A percentile compares a stretch with the other conserved stretches of the same genome.
These are phyloP conservation scores for Astragalus membranaceus DNA, from an alignment of 306 rosid species.

Conservation along the genomic window DNA sequence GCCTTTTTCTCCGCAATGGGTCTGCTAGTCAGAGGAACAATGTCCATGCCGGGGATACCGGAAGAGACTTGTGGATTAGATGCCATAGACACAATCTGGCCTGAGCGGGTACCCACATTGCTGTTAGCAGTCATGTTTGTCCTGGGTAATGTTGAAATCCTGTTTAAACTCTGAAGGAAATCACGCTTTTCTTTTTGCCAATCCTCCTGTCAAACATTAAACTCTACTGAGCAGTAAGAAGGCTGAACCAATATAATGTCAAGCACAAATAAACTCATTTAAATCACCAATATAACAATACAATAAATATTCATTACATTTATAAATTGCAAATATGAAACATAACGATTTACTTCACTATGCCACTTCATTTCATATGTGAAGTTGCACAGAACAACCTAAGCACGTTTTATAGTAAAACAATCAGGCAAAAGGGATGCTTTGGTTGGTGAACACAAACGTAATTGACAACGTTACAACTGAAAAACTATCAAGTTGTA, in stretches of 20 bases:
- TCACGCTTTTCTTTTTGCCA: conserved; percentile 98
- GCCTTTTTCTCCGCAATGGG: conserved; percentile 78
- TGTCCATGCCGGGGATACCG: conserved; percentile 44
- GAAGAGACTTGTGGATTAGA: conserved; percentile 58
- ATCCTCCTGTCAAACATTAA: conserved; percentile 69
- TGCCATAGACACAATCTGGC: conserved; percentile 44
- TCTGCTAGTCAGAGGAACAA: conserved; percentile 52
- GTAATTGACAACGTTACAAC: neutral
- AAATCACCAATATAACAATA: conserved; percentile 2
- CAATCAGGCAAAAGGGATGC: conserved; percentile 11
- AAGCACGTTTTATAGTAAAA: conserved; percentile 7
- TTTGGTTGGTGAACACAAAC: neutral
- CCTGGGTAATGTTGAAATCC: conserved; percentile 86
- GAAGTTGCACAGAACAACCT: conserved; percentile 3
- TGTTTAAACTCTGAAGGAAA: conserved; percentile 87
- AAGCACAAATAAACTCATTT: conserved; percentile 8
- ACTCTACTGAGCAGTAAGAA: conserved; percentile 20
- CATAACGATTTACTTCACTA: conserved; percentile 8
- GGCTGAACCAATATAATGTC: conserved; percentile 3
- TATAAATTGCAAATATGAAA: conserved; percentile 6
- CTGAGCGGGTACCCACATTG: conserved; percentile 42
- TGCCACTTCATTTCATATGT: conserved; percentile 13
- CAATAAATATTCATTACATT: neutral
- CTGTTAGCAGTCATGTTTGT: conserved; percentile 51
- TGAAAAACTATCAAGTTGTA: neutral